These are phyloP conservation scores for Acanthamoeba lugdunensis DNA, from an alignment of 208 protist species.

Conservation along the genomic window DNA sequence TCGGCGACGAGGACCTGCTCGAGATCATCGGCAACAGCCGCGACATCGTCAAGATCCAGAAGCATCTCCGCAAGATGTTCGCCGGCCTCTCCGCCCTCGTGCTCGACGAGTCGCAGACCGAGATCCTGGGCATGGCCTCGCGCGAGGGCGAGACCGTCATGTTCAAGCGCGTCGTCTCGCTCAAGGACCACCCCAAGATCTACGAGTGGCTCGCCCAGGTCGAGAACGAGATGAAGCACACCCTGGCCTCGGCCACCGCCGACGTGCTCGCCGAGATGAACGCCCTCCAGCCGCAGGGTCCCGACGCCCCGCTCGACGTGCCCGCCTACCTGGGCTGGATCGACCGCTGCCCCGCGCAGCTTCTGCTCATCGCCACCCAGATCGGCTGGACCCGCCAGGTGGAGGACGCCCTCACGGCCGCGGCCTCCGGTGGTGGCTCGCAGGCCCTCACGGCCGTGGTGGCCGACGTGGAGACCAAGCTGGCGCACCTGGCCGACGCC, in stretches of 20 bases:
- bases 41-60: conserved; percentile 93
- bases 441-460: conserved; percentile 61
- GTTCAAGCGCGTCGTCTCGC: conserved; percentile 85
- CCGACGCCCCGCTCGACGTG: not conserved
- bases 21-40: conserved; percentile 98
- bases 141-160: conserved; percentile 93
- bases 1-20: conserved; percentile 99
- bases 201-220: conserved; percentile 94
- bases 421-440: not conserved
- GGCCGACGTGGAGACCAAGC: conserved; percentile 73
- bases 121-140: conserved; percentile 92
- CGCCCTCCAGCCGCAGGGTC: conserved; percentile 14
- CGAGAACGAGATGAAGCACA: conserved; percentile 91
- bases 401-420: conserved; percentile 84
- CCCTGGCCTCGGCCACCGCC: conserved; percentile 86
- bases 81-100: conserved; percentile 94
- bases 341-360: conserved; percentile 91
- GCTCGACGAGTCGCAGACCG: conserved; percentile 81
- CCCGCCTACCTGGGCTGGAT: conserved; percentile 89
- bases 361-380: conserved; percentile 93
- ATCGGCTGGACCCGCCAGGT: conserved; percentile 92
- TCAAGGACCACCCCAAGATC: conserved; percentile 87
- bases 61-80: conserved; percentile 99
- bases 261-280: conserved; percentile 65
- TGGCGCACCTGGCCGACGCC: conserved; percentile 85